phyloP scores from a whole-genome alignment of 2,329 filamentous ascomycete genomes.

The Botrytis fabae region DNA sequence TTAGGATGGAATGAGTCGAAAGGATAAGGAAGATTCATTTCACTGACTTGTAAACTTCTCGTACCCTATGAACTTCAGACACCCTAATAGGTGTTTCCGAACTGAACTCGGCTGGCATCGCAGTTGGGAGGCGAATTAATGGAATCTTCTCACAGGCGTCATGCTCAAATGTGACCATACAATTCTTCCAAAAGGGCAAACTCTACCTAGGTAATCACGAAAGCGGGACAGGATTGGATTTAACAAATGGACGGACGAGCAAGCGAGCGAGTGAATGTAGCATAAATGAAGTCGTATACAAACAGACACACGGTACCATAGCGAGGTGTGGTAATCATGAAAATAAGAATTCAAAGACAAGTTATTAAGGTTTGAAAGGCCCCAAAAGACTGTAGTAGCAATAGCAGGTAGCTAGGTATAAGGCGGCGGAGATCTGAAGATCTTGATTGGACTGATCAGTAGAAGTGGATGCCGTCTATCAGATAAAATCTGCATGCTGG shows the following conservation, averaged over 20 bases:
- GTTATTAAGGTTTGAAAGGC: not conserved
- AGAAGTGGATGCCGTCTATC: not conserved
- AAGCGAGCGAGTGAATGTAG: not conserved
- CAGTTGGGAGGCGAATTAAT: not conserved
- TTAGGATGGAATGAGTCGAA: not conserved
- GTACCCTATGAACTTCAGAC: slow-evolving; percentile 17
- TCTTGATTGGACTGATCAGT: not conserved
- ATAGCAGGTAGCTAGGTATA: not conserved
- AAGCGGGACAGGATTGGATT: not conserved
- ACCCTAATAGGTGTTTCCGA: not conserved
- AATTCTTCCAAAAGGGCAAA: not conserved
- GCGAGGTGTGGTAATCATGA: not conserved
- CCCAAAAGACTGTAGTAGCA: not conserved
- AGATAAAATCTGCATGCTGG: not conserved
- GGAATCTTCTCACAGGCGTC: not conserved
- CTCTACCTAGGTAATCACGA: not conserved
- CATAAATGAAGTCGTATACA: not conserved
- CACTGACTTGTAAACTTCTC: slow-evolving; percentile 21
- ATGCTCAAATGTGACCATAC: not conserved
- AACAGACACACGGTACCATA: not conserved
- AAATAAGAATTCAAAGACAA: not conserved
- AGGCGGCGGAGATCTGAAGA: not conserved
- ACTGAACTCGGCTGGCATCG: not conserved
- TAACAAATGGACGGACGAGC: not conserved
- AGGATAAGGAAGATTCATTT: not conserved